Base-by-base conservation (phyloP, 2,329 filamentous ascomycete species). In the Leptographium galeiforme region DNA sequence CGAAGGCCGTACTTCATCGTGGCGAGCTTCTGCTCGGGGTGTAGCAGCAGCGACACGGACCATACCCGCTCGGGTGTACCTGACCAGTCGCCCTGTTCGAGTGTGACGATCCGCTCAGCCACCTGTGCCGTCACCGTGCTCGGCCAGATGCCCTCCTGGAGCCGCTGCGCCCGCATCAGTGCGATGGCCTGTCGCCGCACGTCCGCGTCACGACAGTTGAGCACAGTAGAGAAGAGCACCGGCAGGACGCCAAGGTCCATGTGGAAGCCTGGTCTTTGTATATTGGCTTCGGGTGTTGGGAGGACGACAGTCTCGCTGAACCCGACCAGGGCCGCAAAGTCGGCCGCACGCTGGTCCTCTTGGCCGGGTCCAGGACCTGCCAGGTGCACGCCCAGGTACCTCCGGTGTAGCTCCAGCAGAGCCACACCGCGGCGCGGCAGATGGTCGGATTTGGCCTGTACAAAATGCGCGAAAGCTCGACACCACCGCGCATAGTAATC, bases 221-320 rank as follows among this genome's bases (percentile, higher is more conserved):
- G 30, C 6, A 57, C 51, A 0, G 51, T 52, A 11, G 51, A 54
- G 30, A 56, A 54, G 36, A 56, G 50, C 19, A 57, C 44, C 11
- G 56, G 56, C 2, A 57, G 44, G 6, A 57, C 54, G 30, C 56
- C 56, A 8, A 57, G 44, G 14, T 57, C 56, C 56, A 57, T 57
- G 43, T 57, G 54, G 34, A 57, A 57, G 7, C 47, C 39, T 0
- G 47, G 52, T 16, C 18, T 14, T 34, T 30, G 25, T 3, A 25
- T 25, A 25, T 2, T 25, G 25, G 25, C 25, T 5, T 25, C 25
- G 3, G 25, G 2, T 5, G 25, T 5, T 25, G 19, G 36, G 13
- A 40, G 18, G 2, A 52, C 12, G 3, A 49, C 55, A 12, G 19
- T 33, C 38, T 56, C 55, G 8, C 52, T 50, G 25, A 38, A 48